Base-by-base conservation (phyloP, 306 rosid species). In the Cucurbita argyrosperma region DNA sequence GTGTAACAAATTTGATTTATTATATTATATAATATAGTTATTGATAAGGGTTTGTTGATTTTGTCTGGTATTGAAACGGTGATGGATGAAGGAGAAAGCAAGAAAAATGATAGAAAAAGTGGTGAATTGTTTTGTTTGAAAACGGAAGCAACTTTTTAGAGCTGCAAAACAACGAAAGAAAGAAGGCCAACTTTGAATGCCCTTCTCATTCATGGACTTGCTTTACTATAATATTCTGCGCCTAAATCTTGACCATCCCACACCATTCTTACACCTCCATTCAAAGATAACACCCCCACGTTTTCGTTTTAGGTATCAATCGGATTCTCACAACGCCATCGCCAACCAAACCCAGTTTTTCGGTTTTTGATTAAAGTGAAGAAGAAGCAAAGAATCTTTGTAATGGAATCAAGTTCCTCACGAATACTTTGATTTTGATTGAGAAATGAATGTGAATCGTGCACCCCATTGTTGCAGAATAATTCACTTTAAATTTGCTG, bases 341-440 rank as follows among this genome's bases (percentile, higher is more conserved):
- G 19, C 60, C 5, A n/a, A n/a, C 11, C 35, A n/a, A 11, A 19
- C 11, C 52, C 21, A n/a, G 35, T n/a, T 64, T 64, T 64, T 64
- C n/a, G 70, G 51, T 39, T 64, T 40, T n/a, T 39, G 70, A 63
- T 39, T 64, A 39, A 64, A 64, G 51, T 64, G 70, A 40, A 40
- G 70, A 64, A 40, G 55, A 46, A 46, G 72, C 39, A 45, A 67
- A 13, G 54, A 67, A 66, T 66, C 5, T 43, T 18, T 50, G 53
- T 18, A 47, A 1, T 21, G 26, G 87, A 72, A 80, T 79, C 47
- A 0, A 59, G 77, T 83, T 71, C 82, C 50, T 57, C 13, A 58
- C 61, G 21, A 71, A n/a, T 16, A n/a, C 42, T 39, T 63, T 13
- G n/a, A 50, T 50, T 47, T 71, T 79, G 85, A 82, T 71, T 71